These are phyloP conservation scores for Penstemon barbatus DNA, from an alignment of 257 asterid genomes.

Conservation along the genomic window DNA sequence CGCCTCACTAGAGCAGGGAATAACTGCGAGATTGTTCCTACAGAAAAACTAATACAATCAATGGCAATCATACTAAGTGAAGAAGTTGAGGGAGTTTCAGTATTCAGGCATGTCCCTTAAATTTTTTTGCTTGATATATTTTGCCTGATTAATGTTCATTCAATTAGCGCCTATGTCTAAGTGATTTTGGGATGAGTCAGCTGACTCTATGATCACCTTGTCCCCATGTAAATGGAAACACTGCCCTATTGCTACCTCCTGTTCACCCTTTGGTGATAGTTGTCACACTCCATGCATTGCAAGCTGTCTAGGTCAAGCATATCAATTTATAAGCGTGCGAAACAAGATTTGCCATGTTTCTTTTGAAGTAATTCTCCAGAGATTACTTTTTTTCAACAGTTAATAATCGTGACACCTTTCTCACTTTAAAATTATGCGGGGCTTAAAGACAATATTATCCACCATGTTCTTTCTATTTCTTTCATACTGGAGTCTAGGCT, in stretches of 20 bases:
- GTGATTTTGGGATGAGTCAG: conserved; percentile 1
- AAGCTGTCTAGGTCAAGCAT: neutral
- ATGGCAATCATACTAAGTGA: conserved; percentile 55
- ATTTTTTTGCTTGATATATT: conserved; percentile 1
- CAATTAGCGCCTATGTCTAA: neutral
- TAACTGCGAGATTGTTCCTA: conserved; percentile 58
- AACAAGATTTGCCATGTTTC: conserved; percentile 8
- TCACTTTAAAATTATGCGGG: conserved; percentile 11
- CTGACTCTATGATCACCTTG: conserved; percentile 6
- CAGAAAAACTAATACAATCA: conserved; percentile 65
- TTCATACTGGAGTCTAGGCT: conserved; percentile 13
- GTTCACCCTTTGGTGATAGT: conserved; percentile 13
- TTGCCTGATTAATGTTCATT: neutral
- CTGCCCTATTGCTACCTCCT: neutral
- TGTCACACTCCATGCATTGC: conserved; percentile 14
- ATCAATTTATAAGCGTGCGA: neutral
- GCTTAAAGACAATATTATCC: neutral
- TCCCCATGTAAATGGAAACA: conserved; percentile 10
- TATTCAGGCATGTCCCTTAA: conserved; percentile 58
- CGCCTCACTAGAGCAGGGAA: conserved; percentile 69
- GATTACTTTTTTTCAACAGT: neutral
- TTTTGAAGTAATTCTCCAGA: neutral
- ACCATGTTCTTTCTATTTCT: conserved; percentile 15
- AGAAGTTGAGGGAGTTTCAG: conserved; percentile 53
- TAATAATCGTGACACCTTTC: conserved; percentile 2